phyloP scores from a whole-genome alignment of 2,329 filamentous ascomycete species.

The Ophiosphaerella korrae region DNA sequence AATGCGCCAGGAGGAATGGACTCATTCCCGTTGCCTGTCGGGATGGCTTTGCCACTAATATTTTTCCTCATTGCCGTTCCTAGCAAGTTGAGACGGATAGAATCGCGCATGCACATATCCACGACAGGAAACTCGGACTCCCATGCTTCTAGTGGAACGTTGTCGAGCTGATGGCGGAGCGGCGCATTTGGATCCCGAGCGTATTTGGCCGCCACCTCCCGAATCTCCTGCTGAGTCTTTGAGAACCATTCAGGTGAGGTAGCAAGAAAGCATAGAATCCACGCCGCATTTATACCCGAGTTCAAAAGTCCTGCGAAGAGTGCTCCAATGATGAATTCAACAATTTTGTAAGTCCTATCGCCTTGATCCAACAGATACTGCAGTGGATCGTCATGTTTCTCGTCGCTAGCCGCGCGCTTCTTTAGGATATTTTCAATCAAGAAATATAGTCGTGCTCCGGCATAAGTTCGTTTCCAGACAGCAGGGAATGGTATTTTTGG shows the following conservation, averaged over 20 bases:
- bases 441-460: slow-evolving; percentile 55
- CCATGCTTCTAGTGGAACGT: slow-evolving; percentile 60
- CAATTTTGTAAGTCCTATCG: slow-evolving; percentile 51
- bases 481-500: slow-evolving; percentile 57
- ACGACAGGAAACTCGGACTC: slow-evolving; percentile 60
- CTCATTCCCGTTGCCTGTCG: slow-evolving; percentile 51
- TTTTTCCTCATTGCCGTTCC: slow-evolving; percentile 61
- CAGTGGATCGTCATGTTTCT: slow-evolving; percentile 56
- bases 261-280: slow-evolving; percentile 48
- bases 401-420: slow-evolving; percentile 50
- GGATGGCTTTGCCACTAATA: slow-evolving; percentile 51
- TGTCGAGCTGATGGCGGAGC: slow-evolving; percentile 47
- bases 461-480: slow-evolving; percentile 52
- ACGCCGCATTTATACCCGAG: slow-evolving; percentile 61
- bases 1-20: slow-evolving; percentile 58
- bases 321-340: slow-evolving; percentile 58
- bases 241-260: slow-evolving; percentile 51
- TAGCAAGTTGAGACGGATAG: slow-evolving; percentile 57
- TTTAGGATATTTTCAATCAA: slow-evolving; percentile 57
- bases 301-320: slow-evolving; percentile 65
- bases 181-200: slow-evolving; percentile 42
- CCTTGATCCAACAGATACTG: slow-evolving; percentile 61
- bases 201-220: slow-evolving; percentile 52
- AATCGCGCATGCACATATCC: slow-evolving; percentile 59
- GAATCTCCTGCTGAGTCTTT: slow-evolving; percentile 55